Base-by-base conservation (phyloP, 108 stramenopile species). In the Fragilariopsis cylindrus region DNA sequence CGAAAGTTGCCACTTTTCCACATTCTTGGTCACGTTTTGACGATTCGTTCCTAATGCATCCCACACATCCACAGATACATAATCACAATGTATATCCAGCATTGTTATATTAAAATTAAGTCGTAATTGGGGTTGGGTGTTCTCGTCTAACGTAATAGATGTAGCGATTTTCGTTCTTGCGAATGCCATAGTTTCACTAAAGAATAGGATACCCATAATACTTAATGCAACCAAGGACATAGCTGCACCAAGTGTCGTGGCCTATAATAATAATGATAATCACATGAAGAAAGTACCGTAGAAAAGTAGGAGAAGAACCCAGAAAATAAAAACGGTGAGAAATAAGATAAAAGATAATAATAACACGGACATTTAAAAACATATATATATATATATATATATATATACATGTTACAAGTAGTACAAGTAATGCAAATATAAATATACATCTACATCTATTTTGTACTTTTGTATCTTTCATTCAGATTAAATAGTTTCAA, bases 1-100 rank as follows among this genome's bases (percentile, higher is more conserved):
- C 70, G 97, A 92, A 16, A 98, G 47, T 76, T 97, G 96, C 98
- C 98, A 99, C 84, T 97, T 98, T 79, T 98, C 93, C n/a, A 99
- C 90, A 72, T 99, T 98, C 68, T 94, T 92, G 75, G 97, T 99
- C 5, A 99, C 94, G 80, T 99, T 98, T 76, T 97, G 93, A 41
- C 90, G 85, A 79, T 98, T 96, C 8, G 97, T 98, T 45, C 98
- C 98, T 58, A 96, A 79, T 50, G 92, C 90, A 71, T 95, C 96
- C 89, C 89, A 91, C 1, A 94, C 94, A 77, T 94, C 97, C n/a
- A 96, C 92, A 9, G 75, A 71, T 13, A 95, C 90, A 75, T 87
- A 97, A 73, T 97, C 97, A 79, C 97, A 97, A 57, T 94, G 90
- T 50, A 97, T 69, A 82, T 92, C 92, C 60, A 92, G 75, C 72